phyloP scores from a whole-genome alignment of 116 monocot genomes.

The Trichopus zeylanicus region DNA sequence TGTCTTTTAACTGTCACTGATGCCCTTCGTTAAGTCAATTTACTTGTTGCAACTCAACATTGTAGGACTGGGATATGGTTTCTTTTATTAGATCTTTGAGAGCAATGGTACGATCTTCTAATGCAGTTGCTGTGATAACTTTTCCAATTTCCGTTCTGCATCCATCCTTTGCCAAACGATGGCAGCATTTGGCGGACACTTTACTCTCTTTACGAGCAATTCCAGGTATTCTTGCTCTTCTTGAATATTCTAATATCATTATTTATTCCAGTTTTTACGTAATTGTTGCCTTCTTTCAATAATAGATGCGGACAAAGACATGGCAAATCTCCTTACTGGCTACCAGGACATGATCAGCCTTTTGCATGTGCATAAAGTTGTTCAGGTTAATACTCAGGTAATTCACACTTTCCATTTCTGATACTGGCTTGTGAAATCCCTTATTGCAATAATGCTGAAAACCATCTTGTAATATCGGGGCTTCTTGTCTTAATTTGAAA shows the following conservation, averaged over 20 bases:
- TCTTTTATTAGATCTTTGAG: constrained; percentile 81
- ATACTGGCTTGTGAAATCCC: no score
- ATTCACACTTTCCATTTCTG: not conserved
- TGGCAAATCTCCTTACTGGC: constrained; percentile 88
- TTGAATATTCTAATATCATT: not conserved
- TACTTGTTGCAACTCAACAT: constrained; percentile 15
- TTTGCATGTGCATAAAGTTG: constrained; percentile 94
- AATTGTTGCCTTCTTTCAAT: not conserved
- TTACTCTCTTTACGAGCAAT: constrained; percentile 74
- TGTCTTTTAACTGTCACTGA: not conserved
- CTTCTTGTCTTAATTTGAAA: constrained; percentile 3
- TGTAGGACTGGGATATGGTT: constrained; percentile 97
- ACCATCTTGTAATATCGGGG: no score
- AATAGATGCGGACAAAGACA: constrained; percentile 85
- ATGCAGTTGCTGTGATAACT: constrained; percentile 83
- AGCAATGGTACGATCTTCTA: constrained; percentile 70
- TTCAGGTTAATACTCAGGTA: constrained; percentile 78
- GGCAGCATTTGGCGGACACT: constrained; percentile 96
- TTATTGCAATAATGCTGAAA: no score
- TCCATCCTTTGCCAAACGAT: constrained; percentile 66
- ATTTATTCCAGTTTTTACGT: not conserved
- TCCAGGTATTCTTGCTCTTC: constrained; percentile 39
- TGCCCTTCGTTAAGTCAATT: constrained; percentile 1
- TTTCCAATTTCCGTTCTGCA: constrained; percentile 72
- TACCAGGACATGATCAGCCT: constrained; percentile 97